Percentiles rank a stretch among this genome's conserved stretches.
These are phyloP conservation scores for Bruguiera sexangula DNA, from an alignment of 345 rosid genomes.

Conservation along the genomic window DNA sequence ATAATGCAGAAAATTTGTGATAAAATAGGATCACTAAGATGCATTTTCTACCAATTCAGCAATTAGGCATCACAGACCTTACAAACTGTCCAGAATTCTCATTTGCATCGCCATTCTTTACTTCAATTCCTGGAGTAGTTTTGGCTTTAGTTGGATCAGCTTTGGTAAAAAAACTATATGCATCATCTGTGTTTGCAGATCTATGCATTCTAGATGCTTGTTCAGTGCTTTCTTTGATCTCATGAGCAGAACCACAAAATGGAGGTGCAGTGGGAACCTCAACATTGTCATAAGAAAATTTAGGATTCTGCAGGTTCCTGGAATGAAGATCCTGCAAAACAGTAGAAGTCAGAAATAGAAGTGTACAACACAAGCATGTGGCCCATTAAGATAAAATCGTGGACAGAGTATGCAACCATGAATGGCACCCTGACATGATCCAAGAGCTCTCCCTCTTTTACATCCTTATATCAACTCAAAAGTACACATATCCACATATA, in stretches of 20 bases:
- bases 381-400: too few species aligned
- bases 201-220: constrained; percentile 26
- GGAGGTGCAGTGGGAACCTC: constrained; percentile 94
- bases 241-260: constrained; percentile 46
- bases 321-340: constrained; percentile 47
- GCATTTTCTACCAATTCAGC: background rate
- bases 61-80: constrained; percentile 43
- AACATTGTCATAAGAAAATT: constrained; percentile 45
- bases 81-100: constrained; percentile 42
- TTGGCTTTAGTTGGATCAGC: constrained; percentile 29
- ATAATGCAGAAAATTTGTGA: too few species aligned
- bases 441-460: too few species aligned
- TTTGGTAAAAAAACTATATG: constrained; percentile 24
- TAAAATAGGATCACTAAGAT: background rate
- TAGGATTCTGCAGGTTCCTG: constrained; percentile 34
- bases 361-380: background rate
- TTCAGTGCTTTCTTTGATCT: constrained; percentile 38
- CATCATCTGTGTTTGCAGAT: constrained; percentile 11
- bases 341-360: background rate
- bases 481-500: too few species aligned
- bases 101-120: constrained; percentile 36
- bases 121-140: constrained; percentile 25
- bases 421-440: too few species aligned
- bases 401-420: too few species aligned
- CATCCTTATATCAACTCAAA: too few species aligned